These are phyloP conservation scores for Lignosus rhinocerotis DNA, from an alignment of 1,284 basidiomycete species.

Conservation along the genomic window DNA sequence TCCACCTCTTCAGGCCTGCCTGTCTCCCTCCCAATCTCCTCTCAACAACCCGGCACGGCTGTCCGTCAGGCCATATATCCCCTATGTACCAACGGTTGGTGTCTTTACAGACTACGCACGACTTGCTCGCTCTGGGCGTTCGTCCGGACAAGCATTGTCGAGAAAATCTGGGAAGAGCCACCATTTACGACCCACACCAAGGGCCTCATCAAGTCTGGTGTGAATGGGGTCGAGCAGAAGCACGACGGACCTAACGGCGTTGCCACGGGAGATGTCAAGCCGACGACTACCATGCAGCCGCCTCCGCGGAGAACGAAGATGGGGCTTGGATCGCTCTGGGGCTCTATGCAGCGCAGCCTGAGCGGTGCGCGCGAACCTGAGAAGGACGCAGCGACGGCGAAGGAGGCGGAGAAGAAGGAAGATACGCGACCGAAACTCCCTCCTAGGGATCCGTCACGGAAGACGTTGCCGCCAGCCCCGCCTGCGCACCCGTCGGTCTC, in stretches of 20 bases:
- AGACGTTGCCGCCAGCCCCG: slow-evolving; percentile 37
- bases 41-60: slow-evolving; percentile 26
- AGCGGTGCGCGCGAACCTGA: slow-evolving; percentile 25
- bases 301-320: slow-evolving; percentile 36
- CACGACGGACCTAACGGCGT: slow-evolving; percentile 17
- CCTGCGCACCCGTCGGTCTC: slow-evolving; percentile 39
- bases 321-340: slow-evolving; percentile 36
- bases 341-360: slow-evolving; percentile 33
- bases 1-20: slow-evolving; percentile 32
- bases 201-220: slow-evolving; percentile 18
- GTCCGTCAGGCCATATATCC: slow-evolving; percentile 51
- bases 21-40: slow-evolving; percentile 28
- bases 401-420: slow-evolving; percentile 13
- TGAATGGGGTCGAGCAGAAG: slow-evolving; percentile 24
- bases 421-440: slow-evolving; percentile 25
- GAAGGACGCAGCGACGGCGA: slow-evolving; percentile 5
- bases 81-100: slow-evolving; percentile 78
- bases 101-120: slow-evolving; percentile 74
- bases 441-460: slow-evolving; percentile 23
- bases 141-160: slow-evolving; percentile 78
- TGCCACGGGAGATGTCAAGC: slow-evolving; percentile 16
- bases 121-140: slow-evolving; percentile 93
- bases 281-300: slow-evolving; percentile 24
- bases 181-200: slow-evolving; percentile 38
- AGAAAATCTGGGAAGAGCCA: slow-evolving; percentile 82